Evolutionary conservation across 163 green algal species (phyloP), one percentile per base, ranked within the genome.

Genomic region (Smithsoniella earleae): DNA sequence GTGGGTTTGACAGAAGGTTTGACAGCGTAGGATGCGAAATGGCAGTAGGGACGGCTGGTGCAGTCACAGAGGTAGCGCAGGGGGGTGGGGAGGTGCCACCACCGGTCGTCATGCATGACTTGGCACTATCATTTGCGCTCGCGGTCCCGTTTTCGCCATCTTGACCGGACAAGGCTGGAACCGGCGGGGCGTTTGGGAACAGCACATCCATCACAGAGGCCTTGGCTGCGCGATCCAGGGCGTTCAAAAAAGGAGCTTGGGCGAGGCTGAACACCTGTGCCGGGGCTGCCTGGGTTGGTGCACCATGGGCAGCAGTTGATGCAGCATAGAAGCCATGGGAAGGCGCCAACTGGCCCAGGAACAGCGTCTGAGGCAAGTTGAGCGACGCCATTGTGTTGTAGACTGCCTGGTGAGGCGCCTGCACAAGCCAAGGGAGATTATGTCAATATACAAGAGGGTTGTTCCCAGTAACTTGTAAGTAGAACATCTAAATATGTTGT

Each of bases 231-330:
- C 28, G 20, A 33, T 69, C 58, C 58, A 69, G 58, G 25, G 58
- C 34, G 4, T 30, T 69, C 27, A 69, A 33, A 36, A 69, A 69
- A n/a, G 58, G 58, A 40, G 49, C n/a, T n/a, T n/a, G n/a, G n/a
- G n/a, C n/a, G n/a, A n/a, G n/a, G n/a, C n/a, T n/a, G n/a, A n/a
- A n/a, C n/a, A n/a, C n/a, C n/a, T n/a, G n/a, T n/a, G n/a, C n/a
- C n/a, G n/a, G n/a, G n/a, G n/a, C n/a, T n/a, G n/a, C n/a, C n/a
- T n/a, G n/a, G n/a, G n/a, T n/a, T n/a, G n/a, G n/a, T n/a, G n/a
- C n/a, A n/a, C n/a, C n/a, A n/a, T n/a, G n/a, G n/a, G n/a, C n/a
- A n/a, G n/a, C n/a, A n/a, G n/a, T n/a, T n/a, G n/a, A n/a, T n/a
- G n/a, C n/a, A n/a, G n/a, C n/a, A n/a, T n/a, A n/a, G n/a, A n/a